phyloP scores from a whole-genome alignment of 2,329 filamentous ascomycete species.

The Lachnellula subtilissima region DNA sequence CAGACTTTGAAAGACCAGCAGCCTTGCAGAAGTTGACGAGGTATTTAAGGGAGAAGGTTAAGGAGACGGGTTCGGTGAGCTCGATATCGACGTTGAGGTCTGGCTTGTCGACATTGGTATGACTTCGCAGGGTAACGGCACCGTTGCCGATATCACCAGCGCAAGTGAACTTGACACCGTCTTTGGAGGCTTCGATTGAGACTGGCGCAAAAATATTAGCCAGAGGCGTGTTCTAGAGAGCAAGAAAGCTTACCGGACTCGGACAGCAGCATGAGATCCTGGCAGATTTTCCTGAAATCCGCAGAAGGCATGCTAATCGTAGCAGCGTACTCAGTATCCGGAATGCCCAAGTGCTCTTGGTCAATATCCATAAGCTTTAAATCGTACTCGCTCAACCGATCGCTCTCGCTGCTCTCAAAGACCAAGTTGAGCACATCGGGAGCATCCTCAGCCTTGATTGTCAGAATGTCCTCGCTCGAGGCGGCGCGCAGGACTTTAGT shows the following conservation, averaged over 20 bases:
- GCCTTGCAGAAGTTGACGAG: constrained; percentile 99
- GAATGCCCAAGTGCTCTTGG: constrained; percentile 97
- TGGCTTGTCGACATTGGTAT: constrained; percentile 85
- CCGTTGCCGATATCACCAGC: constrained; percentile 94
- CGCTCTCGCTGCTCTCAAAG: constrained; percentile 85
- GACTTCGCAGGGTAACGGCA: constrained; percentile 83
- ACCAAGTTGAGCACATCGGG: constrained; percentile 93
- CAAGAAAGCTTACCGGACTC: constrained; percentile 71
- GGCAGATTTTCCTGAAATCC: constrained; percentile 94
- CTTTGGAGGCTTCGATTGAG: constrained; percentile 92
- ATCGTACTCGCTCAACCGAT: constrained; percentile 97
- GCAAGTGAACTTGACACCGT: constrained; percentile 93
- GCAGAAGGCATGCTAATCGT: constrained; percentile 81
- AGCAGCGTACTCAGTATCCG: constrained; percentile 96
- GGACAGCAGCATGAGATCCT: constrained; percentile 84
- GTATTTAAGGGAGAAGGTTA: constrained; percentile 99
- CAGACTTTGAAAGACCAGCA: constrained; percentile 70
- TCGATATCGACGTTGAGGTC: constrained; percentile 82
- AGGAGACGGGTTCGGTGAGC: constrained; percentile 83
- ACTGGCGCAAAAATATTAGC: constrained; percentile 50
- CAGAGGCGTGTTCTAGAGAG: not conserved
- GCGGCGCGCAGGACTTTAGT: constrained; percentile 96
- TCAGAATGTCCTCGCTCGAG: constrained; percentile 90
- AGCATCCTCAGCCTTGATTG: constrained; percentile 94
- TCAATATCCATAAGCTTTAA: constrained; percentile 99